Evolutionary conservation across 306 rosid genomes (phyloP).

Genomic region (Cucurbita moschata): DNA sequence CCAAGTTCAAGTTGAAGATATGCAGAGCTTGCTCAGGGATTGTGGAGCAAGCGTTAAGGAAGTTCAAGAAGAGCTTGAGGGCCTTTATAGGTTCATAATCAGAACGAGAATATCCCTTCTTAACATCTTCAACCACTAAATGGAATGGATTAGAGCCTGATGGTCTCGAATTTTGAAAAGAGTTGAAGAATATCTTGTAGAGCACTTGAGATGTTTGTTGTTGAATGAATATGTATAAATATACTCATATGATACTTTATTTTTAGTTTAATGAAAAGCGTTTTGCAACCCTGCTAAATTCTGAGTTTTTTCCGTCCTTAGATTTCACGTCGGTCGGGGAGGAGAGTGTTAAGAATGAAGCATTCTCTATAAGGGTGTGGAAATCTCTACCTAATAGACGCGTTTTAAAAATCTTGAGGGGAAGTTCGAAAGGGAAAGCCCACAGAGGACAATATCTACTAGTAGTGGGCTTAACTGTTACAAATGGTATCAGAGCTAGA

Average conservation of each 20-base stretch:
- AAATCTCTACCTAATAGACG: too few species aligned
- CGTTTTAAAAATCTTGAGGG: too few species aligned
- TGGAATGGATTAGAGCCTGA: neutral
- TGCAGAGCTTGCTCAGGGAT: slow-evolving; percentile 3
- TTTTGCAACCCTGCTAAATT: neutral
- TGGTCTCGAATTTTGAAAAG: neutral
- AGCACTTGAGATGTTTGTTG: neutral
- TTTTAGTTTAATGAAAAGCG: neutral
- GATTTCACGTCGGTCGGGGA: too few species aligned
- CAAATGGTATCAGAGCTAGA: too few species aligned
- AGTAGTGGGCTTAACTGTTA: too few species aligned
- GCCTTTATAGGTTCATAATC: slow-evolving; percentile 14
- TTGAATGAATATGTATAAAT: neutral
- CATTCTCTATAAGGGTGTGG: too few species aligned
- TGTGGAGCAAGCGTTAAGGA: slow-evolving; percentile 9
- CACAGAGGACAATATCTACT: too few species aligned
- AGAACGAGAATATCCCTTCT: slow-evolving; percentile 19
- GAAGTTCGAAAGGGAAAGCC: too few species aligned
- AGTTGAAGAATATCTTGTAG: neutral
- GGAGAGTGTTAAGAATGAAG: too few species aligned
- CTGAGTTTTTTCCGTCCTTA: neutral
- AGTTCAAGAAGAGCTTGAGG: slow-evolving; percentile 9
- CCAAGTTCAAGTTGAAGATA: neutral
- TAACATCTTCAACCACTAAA: slow-evolving; percentile 17
- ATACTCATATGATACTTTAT: neutral